A percentile compares a stretch with the other conserved stretches of the same genome.
Conservation (phyloP, 2,329 filamentous ascomycete genomes). For the Verticillium alfalfae region DNA sequence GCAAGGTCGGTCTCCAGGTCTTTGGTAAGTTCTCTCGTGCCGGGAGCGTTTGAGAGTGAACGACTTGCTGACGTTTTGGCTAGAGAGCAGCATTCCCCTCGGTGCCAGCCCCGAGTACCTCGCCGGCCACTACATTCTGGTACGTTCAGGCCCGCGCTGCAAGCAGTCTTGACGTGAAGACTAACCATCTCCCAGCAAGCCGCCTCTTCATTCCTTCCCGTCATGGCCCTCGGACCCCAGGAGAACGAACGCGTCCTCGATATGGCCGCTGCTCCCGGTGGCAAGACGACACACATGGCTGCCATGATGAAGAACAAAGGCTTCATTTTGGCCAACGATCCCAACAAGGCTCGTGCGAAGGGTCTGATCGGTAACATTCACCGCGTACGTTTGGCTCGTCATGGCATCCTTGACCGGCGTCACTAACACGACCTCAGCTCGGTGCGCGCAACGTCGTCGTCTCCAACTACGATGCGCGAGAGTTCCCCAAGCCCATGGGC, state of each 20-base stretch:
- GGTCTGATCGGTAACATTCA: conserved; percentile 98
- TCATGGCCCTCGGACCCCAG: conserved; percentile 94
- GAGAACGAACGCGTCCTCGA: conserved; percentile 81
- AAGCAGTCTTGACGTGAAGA: not conserved
- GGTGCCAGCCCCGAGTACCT: conserved; percentile 97
- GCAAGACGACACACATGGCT: conserved; percentile 95
- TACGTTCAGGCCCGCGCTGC: not conserved
- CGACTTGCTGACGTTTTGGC: not conserved
- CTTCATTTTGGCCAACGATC: conserved; percentile 92
- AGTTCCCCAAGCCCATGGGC: conserved; percentile 90
- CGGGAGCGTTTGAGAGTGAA: not conserved
- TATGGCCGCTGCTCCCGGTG: conserved; percentile 91
- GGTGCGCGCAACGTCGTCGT: conserved; percentile 69
- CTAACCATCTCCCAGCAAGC: conserved; percentile 51
- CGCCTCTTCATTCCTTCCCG: conserved; percentile 91
- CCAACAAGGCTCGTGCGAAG: conserved; percentile 87
- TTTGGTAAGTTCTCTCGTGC: conserved; percentile 48
- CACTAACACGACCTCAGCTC: not conserved
- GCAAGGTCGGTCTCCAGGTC: conserved; percentile 92
- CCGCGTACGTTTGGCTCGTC: conserved; percentile 45
- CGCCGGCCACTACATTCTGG: conserved; percentile 90
- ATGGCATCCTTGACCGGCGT: not conserved
- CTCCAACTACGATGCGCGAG: conserved; percentile 89
- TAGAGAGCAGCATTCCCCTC: conserved; percentile 68
- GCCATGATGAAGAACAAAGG: conserved; percentile 98